Percentiles rank a stretch among this genome's conserved stretches.
Conservation (phyloP, 73 alveolate species). For the Tetrahymena elliotti region DNA sequence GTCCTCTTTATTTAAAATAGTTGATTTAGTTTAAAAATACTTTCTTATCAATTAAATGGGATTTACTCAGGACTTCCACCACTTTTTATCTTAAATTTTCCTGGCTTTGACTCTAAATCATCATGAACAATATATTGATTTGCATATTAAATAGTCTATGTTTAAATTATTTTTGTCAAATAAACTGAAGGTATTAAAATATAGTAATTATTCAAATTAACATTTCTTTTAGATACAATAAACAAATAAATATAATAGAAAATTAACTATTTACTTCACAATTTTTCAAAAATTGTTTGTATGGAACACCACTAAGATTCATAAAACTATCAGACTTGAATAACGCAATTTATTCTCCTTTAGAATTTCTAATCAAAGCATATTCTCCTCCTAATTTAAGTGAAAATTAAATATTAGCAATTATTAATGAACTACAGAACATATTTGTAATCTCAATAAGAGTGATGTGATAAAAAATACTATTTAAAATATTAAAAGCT, state of each 20-base stretch:
- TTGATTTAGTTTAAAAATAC: not conserved
- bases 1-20: not conserved
- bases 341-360: not conserved
- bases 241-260: not conserved
- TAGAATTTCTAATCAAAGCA: conserved; percentile 1
- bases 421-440: not conserved
- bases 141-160: not conserved
- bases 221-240: not conserved
- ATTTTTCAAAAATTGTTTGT: not conserved
- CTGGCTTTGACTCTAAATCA: conserved; percentile 24
- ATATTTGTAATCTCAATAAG: not conserved
- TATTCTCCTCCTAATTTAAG: conserved; percentile 1
- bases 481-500: not conserved
- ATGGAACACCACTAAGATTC: conserved; percentile 24
- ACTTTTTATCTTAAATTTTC: conserved; percentile 21
- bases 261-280: not conserved
- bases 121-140: conserved; percentile 25
- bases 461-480: not conserved
- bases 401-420: not conserved
- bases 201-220: not conserved
- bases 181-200: not conserved
- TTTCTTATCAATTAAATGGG: not conserved
- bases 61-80: conserved; percentile 34
- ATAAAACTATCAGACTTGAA: conserved; percentile 16
- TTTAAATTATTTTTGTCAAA: not conserved